phyloP scores from a whole-genome alignment of 2,329 filamentous ascomycete genomes.

The Tolypocladium guangdongense region DNA sequence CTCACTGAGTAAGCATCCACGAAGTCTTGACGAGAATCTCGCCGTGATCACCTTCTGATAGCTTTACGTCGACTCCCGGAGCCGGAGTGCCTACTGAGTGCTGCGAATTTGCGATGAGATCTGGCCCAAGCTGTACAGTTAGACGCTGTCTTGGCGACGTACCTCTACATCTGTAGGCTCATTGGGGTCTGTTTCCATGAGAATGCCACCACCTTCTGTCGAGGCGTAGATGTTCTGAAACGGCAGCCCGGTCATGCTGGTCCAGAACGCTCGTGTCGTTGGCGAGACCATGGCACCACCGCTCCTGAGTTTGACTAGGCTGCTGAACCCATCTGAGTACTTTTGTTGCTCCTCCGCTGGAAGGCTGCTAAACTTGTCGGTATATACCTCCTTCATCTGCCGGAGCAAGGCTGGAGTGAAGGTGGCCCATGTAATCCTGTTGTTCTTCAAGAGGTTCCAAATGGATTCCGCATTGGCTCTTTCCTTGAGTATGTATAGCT shows the following conservation, averaged over 20 bases:
- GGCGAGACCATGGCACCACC: slow-evolving; percentile 2
- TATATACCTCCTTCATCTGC: slow-evolving; percentile 6
- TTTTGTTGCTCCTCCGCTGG: slow-evolving; percentile 2
- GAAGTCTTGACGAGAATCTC: slow-evolving; percentile 9
- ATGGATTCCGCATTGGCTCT: slow-evolving; percentile 2
- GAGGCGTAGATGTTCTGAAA: slow-evolving; percentile 7
- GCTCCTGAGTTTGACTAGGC: not conserved
- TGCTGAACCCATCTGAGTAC: slow-evolving; percentile 3
- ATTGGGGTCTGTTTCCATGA: not conserved
- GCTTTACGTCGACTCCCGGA: slow-evolving; percentile 3
- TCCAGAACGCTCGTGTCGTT: slow-evolving; percentile 7
- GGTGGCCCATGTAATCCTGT: slow-evolving; percentile 4
- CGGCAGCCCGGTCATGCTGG: slow-evolving; percentile 1
- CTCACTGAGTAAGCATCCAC: slow-evolving; percentile 8
- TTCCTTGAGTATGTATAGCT: slow-evolving; percentile 6
- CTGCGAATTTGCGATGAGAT: not conserved
- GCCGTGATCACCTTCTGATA: slow-evolving; percentile 9
- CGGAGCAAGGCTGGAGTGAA: slow-evolving; percentile 8
- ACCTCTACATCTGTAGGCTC: not conserved
- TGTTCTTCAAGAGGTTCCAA: slow-evolving; percentile 4
- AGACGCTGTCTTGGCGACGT: not conserved
- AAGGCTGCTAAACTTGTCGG: not conserved
- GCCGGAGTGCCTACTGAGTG: slow-evolving; percentile 3
- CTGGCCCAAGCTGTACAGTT: too few species aligned
- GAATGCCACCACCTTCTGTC: slow-evolving; percentile 5